Evolutionary conservation across 371 early-diverging fungal species (phyloP), one percentile per base, ranked within the genome.

Genomic region (Lichtheimia ramosa): DNA sequence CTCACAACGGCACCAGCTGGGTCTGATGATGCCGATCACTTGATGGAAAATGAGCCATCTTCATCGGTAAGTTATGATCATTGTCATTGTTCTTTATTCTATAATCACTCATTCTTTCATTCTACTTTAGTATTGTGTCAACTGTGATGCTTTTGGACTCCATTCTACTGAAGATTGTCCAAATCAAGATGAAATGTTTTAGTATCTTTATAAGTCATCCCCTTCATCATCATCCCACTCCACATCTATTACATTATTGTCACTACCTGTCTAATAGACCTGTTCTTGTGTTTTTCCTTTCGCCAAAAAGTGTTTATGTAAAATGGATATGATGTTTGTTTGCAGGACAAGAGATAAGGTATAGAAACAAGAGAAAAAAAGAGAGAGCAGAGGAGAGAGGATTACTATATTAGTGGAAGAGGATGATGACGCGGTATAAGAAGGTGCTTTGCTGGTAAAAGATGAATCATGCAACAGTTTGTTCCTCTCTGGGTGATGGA

Each of bases 131-230:
- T 89, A 85, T 59, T 89, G 89, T 62, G 85, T 84, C 28, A 85
- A 89, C 63, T 89, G 89, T 68, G 86, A 89, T 63, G 76, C 71
- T 20, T 84, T 80, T 74, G 82, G 74, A 10, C 62, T 58, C n/a
- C 89, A 89, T 49, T 75, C 83, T 62, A 89, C 89, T 0, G 81
- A 82, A 21, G 83, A 84, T 39, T 89, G 89, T 58, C 89, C 87
- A n/a, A 79, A 83, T 54, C 79, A 79, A 39, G 77, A 83, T 54
- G 79, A 83, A 61, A 79, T 77, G 51, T 83, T 82, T 61, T 82
- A 74, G 57, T 59, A 43, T 58, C 43, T 58, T 48, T 16, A 7
- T 18, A 13, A 18, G 7, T 8, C 3, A 46, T 1, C 46, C 46
- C 20, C 46, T 1, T 46, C 18, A 0, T 46, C 21, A 13, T 13